Percentiles rank a stretch among this genome's conserved stretches.
Evolutionary conservation across 2,329 filamentous ascomycete genomes (phyloP).

Genomic region (Beauveria sp.): DNA sequence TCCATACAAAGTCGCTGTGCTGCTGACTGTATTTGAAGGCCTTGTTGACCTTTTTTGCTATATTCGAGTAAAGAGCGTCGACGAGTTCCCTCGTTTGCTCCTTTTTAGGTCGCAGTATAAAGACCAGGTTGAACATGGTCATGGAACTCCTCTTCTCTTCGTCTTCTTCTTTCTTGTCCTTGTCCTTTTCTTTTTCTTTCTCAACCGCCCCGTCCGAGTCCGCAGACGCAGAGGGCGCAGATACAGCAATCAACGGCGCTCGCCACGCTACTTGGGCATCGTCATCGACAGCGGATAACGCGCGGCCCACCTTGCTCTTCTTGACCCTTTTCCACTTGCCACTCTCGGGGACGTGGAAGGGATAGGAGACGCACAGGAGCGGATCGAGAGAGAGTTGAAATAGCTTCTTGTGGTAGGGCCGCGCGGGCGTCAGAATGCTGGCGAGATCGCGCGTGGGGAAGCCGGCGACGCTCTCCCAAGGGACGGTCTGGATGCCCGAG

Average conservation of each 20-base stretch:
- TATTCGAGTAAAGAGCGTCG: conserved; percentile 74
- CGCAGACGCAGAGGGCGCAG: conserved; percentile 16
- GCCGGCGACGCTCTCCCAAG: conserved; percentile 67
- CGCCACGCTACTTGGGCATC: conserved; percentile 23
- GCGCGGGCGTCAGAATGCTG: conserved; percentile 68
- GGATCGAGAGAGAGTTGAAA: conserved; percentile 80
- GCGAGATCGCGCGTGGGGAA: conserved; percentile 71
- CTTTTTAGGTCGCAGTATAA: conserved; percentile 74
- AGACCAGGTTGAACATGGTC: conserved; percentile 98
- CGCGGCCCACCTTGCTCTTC: conserved; percentile 23
- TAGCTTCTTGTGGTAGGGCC: conserved; percentile 69
- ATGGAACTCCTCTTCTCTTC: conserved; percentile 63
- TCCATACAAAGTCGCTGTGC: conserved; percentile 82
- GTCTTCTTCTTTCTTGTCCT: conserved; percentile 36
- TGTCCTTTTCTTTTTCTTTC: conserved; percentile 23
- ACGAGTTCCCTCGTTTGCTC: conserved; percentile 68
- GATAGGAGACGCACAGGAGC: conserved; percentile 72
- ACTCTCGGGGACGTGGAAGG: conserved; percentile 72
- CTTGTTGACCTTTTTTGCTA: conserved; percentile 88
- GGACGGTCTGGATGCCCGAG: conserved; percentile 49
- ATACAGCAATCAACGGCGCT: conserved; percentile 10
- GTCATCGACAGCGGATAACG: conserved; percentile 18
- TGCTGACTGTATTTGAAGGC: conserved; percentile 90
- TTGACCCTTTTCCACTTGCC: conserved; percentile 67
- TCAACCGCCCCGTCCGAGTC: conserved; percentile 18